Evolutionary conservation across 495 filamentous ascomycete genomes (phyloP), one percentile per base, ranked within the genome.

Genomic region (Neurospora intermedia): DNA sequence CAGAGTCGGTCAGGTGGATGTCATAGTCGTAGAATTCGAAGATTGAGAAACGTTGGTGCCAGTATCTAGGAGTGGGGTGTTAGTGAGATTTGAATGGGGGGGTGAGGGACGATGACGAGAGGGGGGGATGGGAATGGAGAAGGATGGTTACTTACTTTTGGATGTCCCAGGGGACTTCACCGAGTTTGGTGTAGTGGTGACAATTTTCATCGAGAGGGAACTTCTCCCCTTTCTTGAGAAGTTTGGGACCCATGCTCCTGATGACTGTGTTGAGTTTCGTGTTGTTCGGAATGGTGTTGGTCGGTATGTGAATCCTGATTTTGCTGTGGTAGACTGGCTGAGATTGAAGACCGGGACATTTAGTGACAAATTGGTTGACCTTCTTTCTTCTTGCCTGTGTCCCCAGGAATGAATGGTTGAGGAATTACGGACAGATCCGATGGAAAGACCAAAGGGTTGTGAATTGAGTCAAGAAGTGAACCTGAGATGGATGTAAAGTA

Each of bases 1-100:
- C 91, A 83, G 93, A 89, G 77, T 94, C 89, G 0, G 96, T 98
- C 84, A 98, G 89, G 86, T 90, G 92, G 78, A 99, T 88, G 18
- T 93, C 95, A 46, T 93, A 88, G 77, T 93, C 90, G 78, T 95
- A 97, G 73, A 82, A 87, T 42, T 90, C 88, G 82, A 96, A 98
- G 70, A 98, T 91, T 69, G 87, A 89, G 79, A 94, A 88, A 31
- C 96, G 89, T 79, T 98, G 96, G 27, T 88, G 83, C 88, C 91
- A 99, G 83, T 98, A 99, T 80, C 93, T 96, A 80, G 73, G 42
- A 6, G 3, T 11, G 71, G 23, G 41, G 43, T 13, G 27, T 70
- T 69, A 13, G 75, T 43, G 27, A 15, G 69, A 3, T 18, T 18
- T 15, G 42, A 6, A 43, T 43, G 18, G 43, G 18, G 18, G 43